Evolutionary conservation across 495 filamentous ascomycete species (phyloP).

Genomic region (Aspergillus sparsus): DNA sequence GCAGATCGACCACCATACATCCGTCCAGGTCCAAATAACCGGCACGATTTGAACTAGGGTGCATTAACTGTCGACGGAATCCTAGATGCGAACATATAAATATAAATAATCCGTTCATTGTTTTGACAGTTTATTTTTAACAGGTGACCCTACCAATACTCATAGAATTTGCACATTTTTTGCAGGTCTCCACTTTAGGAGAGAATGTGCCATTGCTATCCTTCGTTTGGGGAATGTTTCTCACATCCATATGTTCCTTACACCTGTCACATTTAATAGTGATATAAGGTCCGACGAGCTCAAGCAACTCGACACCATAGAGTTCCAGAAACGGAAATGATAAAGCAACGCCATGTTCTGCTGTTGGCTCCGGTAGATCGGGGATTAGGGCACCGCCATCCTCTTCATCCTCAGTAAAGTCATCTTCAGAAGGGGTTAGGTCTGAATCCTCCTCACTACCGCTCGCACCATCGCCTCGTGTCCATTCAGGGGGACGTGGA

Average conservation of each 20-base stretch:
- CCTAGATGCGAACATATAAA: constrained; percentile 34
- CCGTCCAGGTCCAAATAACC: constrained; percentile 83
- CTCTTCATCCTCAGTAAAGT: constrained; percentile 50
- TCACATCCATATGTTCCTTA: constrained; percentile 73
- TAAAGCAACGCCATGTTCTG: constrained; percentile 69
- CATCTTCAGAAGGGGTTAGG: constrained; percentile 43
- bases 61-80: constrained; percentile 75
- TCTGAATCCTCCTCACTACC: constrained; percentile 40
- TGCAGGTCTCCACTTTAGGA: constrained; percentile 58
- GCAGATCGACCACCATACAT: constrained; percentile 75
- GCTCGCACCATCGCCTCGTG: constrained; percentile 41
- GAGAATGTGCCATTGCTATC: constrained; percentile 35
- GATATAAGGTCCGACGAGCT: constrained; percentile 67
- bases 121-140: no score
- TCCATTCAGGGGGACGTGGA: constrained; percentile 83
- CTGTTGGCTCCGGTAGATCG: constrained; percentile 28
- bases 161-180: constrained; percentile 72
- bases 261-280: constrained; percentile 83
- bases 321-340: constrained; percentile 83
- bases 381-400: constrained; percentile 44
- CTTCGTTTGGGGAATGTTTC: constrained; percentile 57
- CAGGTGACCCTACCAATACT: constrained; percentile 48
- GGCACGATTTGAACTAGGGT: constrained; percentile 71
- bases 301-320: constrained; percentile 77
- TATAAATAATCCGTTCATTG: neutral